Evolutionary conservation across 306 rosid genomes (phyloP).

Genomic region (Corylus avellana): DNA sequence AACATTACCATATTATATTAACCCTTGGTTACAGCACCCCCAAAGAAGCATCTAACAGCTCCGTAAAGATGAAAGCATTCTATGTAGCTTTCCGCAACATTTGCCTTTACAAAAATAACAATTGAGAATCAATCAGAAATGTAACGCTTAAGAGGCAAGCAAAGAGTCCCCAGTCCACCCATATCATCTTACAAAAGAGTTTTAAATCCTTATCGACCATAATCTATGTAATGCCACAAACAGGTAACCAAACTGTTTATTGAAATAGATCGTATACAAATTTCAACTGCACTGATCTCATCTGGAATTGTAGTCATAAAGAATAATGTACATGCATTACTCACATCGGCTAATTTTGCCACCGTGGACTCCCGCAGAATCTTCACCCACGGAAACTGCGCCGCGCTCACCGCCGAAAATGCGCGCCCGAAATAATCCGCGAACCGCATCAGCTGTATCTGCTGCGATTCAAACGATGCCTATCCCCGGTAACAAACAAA

Average conservation of each 20-base stretch:
- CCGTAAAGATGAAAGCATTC: too few relatives aligned
- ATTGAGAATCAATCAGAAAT: too few relatives aligned
- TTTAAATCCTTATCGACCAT: background rate
- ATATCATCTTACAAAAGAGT: too few relatives aligned
- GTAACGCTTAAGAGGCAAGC: too few relatives aligned
- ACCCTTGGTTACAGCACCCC: too few relatives aligned
- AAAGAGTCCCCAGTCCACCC: too few relatives aligned
- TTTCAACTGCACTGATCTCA: background rate
- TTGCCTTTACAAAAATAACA: too few relatives aligned
- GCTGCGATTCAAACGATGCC: conserved; percentile 65
- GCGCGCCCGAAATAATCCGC: conserved; percentile 89
- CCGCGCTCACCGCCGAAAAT: conserved; percentile 66
- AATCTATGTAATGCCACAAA: background rate
- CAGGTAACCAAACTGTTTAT: background rate
- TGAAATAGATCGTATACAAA: background rate
- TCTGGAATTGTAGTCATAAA: background rate
- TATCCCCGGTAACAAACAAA: conserved; percentile 28
- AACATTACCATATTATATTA: too few relatives aligned
- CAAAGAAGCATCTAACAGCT: too few relatives aligned
- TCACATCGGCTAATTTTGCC: conserved; percentile 82
- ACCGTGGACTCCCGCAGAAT: conserved; percentile 74
- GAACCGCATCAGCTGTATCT: conserved; percentile 78
- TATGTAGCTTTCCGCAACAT: too few relatives aligned
- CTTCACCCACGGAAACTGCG: conserved; percentile 97
- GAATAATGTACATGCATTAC: conserved; percentile 19